Evolutionary conservation across 179 eudicot genomes (phyloP).

Genomic region (Silene vulgaris): DNA sequence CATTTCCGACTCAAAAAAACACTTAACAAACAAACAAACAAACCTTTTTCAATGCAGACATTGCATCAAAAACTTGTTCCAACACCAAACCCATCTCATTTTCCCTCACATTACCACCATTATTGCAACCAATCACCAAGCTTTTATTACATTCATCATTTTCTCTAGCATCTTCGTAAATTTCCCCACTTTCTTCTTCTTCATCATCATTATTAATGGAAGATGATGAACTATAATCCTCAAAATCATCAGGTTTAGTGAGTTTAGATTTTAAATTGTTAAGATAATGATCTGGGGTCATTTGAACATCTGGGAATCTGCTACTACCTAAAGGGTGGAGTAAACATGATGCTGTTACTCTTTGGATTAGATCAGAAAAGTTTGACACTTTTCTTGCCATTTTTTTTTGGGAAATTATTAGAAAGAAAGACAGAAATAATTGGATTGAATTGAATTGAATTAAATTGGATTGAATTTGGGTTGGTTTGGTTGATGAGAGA

Average conservation of each 20-base stretch:
- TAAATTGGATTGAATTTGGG: neutral
- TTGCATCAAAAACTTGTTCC: slow-evolving; percentile 69
- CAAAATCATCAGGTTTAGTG: neutral
- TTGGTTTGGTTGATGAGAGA: neutral
- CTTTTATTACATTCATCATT: neutral
- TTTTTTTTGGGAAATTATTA: neutral
- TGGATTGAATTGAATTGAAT: slow-evolving; percentile 16
- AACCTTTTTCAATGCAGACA: slow-evolving; percentile 51
- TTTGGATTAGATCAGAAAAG: slow-evolving; percentile 93
- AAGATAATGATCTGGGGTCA: slow-evolving; percentile 25
- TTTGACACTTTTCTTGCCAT: slow-evolving; percentile 53
- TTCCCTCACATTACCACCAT: slow-evolving; percentile 21
- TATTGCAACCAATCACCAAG: neutral
- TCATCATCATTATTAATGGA: slow-evolving; percentile 27
- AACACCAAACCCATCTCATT: slow-evolving; percentile 43
- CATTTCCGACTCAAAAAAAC: neutral
- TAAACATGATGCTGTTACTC: slow-evolving; percentile 80
- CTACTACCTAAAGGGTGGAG: slow-evolving; percentile 58
- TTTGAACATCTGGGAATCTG: slow-evolving; percentile 30
- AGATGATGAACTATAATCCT: slow-evolving; percentile 11
- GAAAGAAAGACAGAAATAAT: slow-evolving; percentile 22
- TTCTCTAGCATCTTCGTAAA: slow-evolving; percentile 28
- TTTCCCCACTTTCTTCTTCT: slow-evolving; percentile 22
- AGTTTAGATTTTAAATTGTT: slow-evolving; percentile 15
- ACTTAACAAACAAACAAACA: neutral